Conservation (phyloP, 768 basidiomycete species). For the Mycena rebaudengoi region DNA sequence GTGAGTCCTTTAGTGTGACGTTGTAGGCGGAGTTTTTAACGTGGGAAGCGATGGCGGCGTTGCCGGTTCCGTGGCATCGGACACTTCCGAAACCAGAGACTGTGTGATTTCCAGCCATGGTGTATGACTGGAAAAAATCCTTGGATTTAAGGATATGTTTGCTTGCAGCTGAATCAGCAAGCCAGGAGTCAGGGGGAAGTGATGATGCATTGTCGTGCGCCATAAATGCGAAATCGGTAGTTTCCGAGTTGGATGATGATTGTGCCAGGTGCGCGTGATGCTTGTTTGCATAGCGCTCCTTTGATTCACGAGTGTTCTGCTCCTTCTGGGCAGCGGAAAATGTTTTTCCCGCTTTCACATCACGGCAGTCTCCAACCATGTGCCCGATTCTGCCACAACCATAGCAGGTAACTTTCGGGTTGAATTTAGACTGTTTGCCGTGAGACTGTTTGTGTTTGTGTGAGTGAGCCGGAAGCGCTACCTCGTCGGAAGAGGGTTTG, state of each 20-base stretch:
- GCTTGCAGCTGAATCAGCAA: slow-evolving; percentile 8
- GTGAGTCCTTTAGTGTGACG: slow-evolving; percentile 1
- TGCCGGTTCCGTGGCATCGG: slow-evolving; percentile 13
- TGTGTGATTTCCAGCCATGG: neutral
- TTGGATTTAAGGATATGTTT: neutral
- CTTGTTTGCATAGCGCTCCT: neutral
- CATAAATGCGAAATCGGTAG: slow-evolving; percentile 10
- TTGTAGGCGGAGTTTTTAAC: slow-evolving; percentile 4
- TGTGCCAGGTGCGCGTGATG: neutral
- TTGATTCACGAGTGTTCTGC: slow-evolving; percentile 3
- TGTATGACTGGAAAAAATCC: neutral
- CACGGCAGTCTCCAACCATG: slow-evolving; percentile 13
- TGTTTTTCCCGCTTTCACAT: slow-evolving; percentile 9
- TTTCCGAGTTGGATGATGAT: neutral
- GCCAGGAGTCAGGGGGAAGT: neutral
- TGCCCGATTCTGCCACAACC: slow-evolving; percentile 20
- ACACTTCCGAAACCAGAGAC: slow-evolving; percentile 12
- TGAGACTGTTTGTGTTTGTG: slow-evolving; percentile 5
- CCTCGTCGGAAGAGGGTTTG: slow-evolving; percentile 13
- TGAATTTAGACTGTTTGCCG: slow-evolving; percentile 6
- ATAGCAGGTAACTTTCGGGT: slow-evolving; percentile 14
- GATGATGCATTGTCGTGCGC: neutral
- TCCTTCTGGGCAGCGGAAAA: slow-evolving; percentile 10
- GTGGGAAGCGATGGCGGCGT: slow-evolving; percentile 8
- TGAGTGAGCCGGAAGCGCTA: slow-evolving; percentile 1